Base-by-base conservation (phyloP, 2,329 filamentous ascomycete species). In the Sporothrix brunneoviolacea region DNA sequence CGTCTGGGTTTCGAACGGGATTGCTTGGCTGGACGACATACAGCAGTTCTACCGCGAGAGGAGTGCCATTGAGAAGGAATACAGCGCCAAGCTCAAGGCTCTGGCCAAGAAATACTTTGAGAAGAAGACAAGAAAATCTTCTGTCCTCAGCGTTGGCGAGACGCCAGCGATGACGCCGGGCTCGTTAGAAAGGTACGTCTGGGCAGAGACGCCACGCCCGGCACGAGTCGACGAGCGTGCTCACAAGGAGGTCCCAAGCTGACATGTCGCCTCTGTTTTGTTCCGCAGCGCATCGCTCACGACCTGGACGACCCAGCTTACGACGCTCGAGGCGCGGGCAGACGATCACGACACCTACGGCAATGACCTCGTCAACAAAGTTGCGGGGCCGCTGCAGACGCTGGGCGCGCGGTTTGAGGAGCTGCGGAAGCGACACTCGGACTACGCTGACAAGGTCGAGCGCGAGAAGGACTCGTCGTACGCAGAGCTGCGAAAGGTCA, bases 31-130 rank as follows among this genome's bases (percentile, higher is more conserved):
- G 53, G 91, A 96, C 62, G 93, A 98, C 62, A 88, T 98, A 56
- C 89, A 98, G 68, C 84, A 88, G 64, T 98, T 97, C 74, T 98
- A 97, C 74, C 88, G 93, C 57, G 93, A 98, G 69, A 82, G 94
- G 52, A 88, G 89, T 64, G 82, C 75, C 32, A 95, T 98, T 66
- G 93, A 98, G 71, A 96, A 95, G 71, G 94, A 98, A 67, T 97
- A 98, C 68, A 86, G 88, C 61, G 79, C 85, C 57, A 97, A 91
- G 69, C 82, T 98, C 57, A 86, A 81, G 59, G 83, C 82, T 3
- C 74, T 98, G 45, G 93, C 91, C 50, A 95, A 93, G 74, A 96
- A 93, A 67, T 97, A 96, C 73, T 93, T 89, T 64, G 94, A 98
- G 32, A 68, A 94, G 75, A 98, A 97, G 75, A 83, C 88, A 41